Conservation (phyloP, 768 basidiomycete genomes). For the Boletus rubescentipes region DNA sequence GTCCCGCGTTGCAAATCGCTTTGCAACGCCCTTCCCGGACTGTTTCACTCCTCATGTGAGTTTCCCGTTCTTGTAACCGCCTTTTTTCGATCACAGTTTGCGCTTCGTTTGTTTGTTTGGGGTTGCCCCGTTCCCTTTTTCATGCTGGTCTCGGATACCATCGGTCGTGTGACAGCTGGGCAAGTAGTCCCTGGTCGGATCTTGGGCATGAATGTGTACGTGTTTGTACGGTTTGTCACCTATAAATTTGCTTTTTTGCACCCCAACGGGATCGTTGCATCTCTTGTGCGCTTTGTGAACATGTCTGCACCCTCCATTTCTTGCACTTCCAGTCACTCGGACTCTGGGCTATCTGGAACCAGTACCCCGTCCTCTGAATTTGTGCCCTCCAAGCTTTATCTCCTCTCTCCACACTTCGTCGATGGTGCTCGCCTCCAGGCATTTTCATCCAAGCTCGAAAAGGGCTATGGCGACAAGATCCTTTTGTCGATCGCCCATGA, state of each 20-base stretch:
- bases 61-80: not conserved
- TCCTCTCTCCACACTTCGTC: slow-evolving; percentile 24
- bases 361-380: slow-evolving; percentile 31
- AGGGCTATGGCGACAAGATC: slow-evolving; percentile 29
- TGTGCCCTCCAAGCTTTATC: slow-evolving; percentile 15
- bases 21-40: not conserved
- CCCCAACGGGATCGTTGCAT: not conserved
- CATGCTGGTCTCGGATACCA: not conserved
- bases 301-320: slow-evolving; percentile 22
- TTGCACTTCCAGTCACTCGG: slow-evolving; percentile 14
- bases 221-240: slow-evolving; percentile 21
- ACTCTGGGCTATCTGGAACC: slow-evolving; percentile 14
- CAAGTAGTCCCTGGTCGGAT: not conserved
- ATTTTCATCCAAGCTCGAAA: slow-evolving; percentile 25
- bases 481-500: slow-evolving; percentile 23
- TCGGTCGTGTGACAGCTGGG: not conserved
- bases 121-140: not conserved
- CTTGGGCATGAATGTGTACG: slow-evolving; percentile 12
- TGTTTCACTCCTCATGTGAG: slow-evolving; percentile 9
- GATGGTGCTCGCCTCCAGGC: slow-evolving; percentile 7
- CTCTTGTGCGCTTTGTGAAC: slow-evolving; percentile 4
- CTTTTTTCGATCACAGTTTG: not conserved
- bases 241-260: slow-evolving; percentile 27
- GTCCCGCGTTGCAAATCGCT: slow-evolving; percentile 1
- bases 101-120: not conserved